Percentiles rank a stretch among this genome's conserved stretches.
These are phyloP conservation scores for Agrocybe pediades DNA, from an alignment of 768 basidiomycete genomes.

Conservation along the genomic window DNA sequence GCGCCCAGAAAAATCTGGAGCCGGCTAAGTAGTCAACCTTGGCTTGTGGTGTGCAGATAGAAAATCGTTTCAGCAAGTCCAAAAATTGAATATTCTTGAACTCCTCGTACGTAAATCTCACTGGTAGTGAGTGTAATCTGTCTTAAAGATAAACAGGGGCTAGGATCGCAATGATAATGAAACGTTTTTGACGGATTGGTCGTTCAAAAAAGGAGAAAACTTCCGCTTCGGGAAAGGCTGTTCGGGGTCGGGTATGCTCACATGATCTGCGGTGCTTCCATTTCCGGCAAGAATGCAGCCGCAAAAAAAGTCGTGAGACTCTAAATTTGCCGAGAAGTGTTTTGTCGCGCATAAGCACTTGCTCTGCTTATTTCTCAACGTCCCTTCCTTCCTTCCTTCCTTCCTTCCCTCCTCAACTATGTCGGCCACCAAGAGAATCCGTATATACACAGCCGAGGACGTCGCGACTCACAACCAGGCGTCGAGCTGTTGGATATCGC, in stretches of 20 bases:
- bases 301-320: slow-evolving; percentile 24
- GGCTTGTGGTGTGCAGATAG: background rate
- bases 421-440: slow-evolving; percentile 58
- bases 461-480: slow-evolving; percentile 61
- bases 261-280: background rate
- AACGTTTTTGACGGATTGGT: background rate
- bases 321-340: background rate
- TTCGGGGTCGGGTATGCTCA: background rate
- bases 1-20: slow-evolving; percentile 1
- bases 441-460: slow-evolving; percentile 77
- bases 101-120: too few relatives aligned
- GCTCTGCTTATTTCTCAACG: too few relatives aligned
- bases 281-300: background rate
- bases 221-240: background rate
- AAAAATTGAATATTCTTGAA: too few relatives aligned
- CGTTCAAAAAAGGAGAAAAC: background rate
- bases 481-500: slow-evolving; percentile 80
- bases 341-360: background rate
- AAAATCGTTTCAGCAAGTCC: background rate
- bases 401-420: slow-evolving; percentile 30
- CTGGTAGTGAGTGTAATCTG: too few relatives aligned
- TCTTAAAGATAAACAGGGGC: too few relatives aligned
- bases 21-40: background rate
- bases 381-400: background rate
- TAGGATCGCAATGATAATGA: background rate